Conservation (phyloP, 495 filamentous ascomycete genomes). For the Geoglossum glabrum region DNA sequence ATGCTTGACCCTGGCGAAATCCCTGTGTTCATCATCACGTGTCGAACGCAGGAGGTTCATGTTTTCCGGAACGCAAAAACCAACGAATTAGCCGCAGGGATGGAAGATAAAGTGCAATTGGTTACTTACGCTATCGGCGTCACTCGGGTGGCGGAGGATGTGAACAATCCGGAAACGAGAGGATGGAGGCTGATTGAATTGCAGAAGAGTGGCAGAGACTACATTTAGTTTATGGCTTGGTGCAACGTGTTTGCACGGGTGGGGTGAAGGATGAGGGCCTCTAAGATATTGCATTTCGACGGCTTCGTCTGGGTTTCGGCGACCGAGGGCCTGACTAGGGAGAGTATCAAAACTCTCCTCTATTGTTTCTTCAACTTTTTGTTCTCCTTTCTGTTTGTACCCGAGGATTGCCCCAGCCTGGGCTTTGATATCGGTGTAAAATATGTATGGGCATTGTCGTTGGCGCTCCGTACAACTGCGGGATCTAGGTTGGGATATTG, state of each 20-base stretch:
- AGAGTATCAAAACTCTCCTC: background rate
- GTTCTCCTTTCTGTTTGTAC: background rate
- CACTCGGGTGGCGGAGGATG: conserved; percentile 80
- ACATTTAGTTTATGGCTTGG: conserved; percentile 35
- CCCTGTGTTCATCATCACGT: conserved; percentile 91
- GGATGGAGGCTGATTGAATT: conserved; percentile 95
- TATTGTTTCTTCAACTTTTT: background rate
- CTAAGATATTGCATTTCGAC: background rate
- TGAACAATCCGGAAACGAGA: conserved; percentile 86
- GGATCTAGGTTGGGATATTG: background rate
- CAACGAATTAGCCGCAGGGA: conserved; percentile 76
- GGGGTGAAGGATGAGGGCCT: background rate
- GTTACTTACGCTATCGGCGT: conserved; percentile 96
- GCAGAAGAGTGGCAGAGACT: conserved; percentile 95
- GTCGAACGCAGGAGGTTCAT: conserved; percentile 93
- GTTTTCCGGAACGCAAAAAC: conserved; percentile 87
- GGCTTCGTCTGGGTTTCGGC: background rate
- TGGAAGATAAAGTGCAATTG: conserved; percentile 95
- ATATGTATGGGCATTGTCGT: background rate
- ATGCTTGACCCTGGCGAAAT: conserved; percentile 94
- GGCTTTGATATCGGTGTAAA: background rate
- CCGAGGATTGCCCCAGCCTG: background rate
- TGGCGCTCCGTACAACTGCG: background rate
- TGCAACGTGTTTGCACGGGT: background rate
- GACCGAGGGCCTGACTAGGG: background rate